Evolutionary conservation across 768 basidiomycete species (phyloP), one percentile per base, ranked within the genome.

Genomic region (Mycena rebaudengoi): DNA sequence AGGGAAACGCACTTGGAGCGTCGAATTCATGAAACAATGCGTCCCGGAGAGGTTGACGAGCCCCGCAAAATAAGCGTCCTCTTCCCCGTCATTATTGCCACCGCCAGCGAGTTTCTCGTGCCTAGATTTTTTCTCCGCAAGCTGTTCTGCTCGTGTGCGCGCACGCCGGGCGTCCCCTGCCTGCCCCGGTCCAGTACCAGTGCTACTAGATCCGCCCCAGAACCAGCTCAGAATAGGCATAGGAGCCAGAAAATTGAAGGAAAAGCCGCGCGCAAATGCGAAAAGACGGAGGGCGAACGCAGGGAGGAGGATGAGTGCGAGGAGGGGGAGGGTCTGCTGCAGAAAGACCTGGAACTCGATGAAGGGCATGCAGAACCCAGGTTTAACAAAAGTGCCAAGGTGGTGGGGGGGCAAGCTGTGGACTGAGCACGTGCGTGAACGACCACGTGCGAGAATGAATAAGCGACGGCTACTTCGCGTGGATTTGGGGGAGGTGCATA

Each of bases 11-110:
- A 86, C 94, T 86, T 98, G 97, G 11, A 98, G 80, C 3, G 95
- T 95, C 13, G 97, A 96, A 74, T 99, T 97, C 89, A 98, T 93
- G 81, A 98, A 99, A 73, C 97, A 98, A 67, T 97, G 93, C 52
- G 95, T 97, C 12, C 96, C 96, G 10, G 95, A 96, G 35, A 96
- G 91, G 71, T 98, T 98, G 72, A 98, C 92, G 50, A 98, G 89
- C 0, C 96, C 96, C 2, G 96, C 92, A 75, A 94, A 98, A 70
- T 88, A 84, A 21, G 83, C 82, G 16, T 83, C 77, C 26, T 79
- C 76, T n/a, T 75, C 52, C 16, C 60, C 71, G 8, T 60, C 68
- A 45, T 74, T n/a, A n/a, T n/a, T n/a, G n/a, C 74, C 26, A 66
- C 63, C 12, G 63, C 70, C 63, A n/a, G 67, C 44, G 16, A 5